Conservation (phyloP, 768 basidiomycete species). For the Boletus rubescentipes region DNA sequence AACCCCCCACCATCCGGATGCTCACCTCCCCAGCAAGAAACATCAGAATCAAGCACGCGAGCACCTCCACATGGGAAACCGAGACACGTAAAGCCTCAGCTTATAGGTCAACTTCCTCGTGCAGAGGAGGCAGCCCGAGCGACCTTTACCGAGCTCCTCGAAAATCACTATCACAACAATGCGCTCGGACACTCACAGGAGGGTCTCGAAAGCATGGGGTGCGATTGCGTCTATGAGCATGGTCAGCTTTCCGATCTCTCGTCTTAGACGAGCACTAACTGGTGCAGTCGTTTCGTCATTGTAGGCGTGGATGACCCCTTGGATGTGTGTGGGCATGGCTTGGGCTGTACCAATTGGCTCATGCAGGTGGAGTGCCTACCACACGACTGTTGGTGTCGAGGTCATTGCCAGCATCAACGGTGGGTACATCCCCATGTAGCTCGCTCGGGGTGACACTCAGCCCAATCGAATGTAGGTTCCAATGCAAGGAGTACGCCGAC, state of each 20-base stretch:
- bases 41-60: conserved; percentile 37
- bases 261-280: conserved; percentile 10
- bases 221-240: conserved; percentile 85
- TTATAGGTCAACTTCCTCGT: conserved; percentile 78
- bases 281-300: conserved; percentile 20
- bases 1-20: conserved; percentile 28
- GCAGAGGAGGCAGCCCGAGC: conserved; percentile 71
- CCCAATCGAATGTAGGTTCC: conserved; percentile 59
- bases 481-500: conserved; percentile 77
- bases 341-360: conserved; percentile 95
- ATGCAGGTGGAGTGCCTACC: conserved; percentile 96
- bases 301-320: conserved; percentile 60
- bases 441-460: not conserved
- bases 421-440: conserved; percentile 34
- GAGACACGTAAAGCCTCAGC: conserved; percentile 50
- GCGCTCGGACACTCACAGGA: conserved; percentile 86
- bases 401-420: conserved; percentile 92
- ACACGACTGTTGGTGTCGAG: conserved; percentile 81
- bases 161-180: conserved; percentile 86
- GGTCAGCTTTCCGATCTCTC: conserved; percentile 53
- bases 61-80: conserved; percentile 34
- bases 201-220: conserved; percentile 89
- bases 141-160: conserved; percentile 70
- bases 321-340: conserved; percentile 78
- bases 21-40: conserved; percentile 34